Evolutionary conservation across 2,329 filamentous ascomycete species (phyloP).

Genomic region (Paraphoma sp.): DNA sequence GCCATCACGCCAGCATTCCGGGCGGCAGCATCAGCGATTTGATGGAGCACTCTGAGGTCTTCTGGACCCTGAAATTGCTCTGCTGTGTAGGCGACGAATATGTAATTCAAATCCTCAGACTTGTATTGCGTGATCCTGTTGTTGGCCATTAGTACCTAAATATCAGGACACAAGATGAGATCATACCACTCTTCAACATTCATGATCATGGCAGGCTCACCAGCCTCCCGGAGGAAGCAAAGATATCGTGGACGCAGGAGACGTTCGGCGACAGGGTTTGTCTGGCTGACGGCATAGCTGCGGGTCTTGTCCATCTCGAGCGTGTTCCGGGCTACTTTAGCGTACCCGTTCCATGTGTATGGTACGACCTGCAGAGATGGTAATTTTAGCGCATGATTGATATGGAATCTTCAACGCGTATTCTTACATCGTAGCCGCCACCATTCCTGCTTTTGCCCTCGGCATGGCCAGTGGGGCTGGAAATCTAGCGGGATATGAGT

Average conservation of each 20-base stretch:
- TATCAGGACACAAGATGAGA: not conserved
- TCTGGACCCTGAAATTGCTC: slow-evolving; percentile 46
- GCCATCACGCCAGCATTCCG: slow-evolving; percentile 46
- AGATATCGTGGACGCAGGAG: slow-evolving; percentile 35
- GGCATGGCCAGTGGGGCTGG: slow-evolving; percentile 18
- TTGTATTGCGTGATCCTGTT: slow-evolving; percentile 27
- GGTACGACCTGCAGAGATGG: slow-evolving; percentile 17
- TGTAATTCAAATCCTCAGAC: slow-evolving; percentile 38
- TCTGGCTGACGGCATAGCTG: slow-evolving; percentile 10
- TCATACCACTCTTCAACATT: slow-evolving; percentile 35
- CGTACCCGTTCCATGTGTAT: slow-evolving; percentile 38
- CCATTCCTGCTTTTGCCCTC: slow-evolving; percentile 23
- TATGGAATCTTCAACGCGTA: not conserved
- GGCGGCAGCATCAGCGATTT: slow-evolving; percentile 50
- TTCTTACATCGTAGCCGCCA: slow-evolving; percentile 29
- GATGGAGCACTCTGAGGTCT: slow-evolving; percentile 37
- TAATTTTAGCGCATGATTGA: not conserved
- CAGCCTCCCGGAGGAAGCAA: slow-evolving; percentile 33
- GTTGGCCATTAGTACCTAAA: not conserved
- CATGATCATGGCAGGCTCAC: slow-evolving; percentile 24
- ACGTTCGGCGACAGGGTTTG: slow-evolving; percentile 34
- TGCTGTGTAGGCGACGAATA: slow-evolving; percentile 53
- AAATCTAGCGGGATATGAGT: slow-evolving; percentile 23
- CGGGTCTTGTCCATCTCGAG: slow-evolving; percentile 26
- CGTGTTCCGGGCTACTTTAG: slow-evolving; percentile 38